phyloP scores from a whole-genome alignment of 345 rosid species.

The Eucalyptus camaldulensis region DNA sequence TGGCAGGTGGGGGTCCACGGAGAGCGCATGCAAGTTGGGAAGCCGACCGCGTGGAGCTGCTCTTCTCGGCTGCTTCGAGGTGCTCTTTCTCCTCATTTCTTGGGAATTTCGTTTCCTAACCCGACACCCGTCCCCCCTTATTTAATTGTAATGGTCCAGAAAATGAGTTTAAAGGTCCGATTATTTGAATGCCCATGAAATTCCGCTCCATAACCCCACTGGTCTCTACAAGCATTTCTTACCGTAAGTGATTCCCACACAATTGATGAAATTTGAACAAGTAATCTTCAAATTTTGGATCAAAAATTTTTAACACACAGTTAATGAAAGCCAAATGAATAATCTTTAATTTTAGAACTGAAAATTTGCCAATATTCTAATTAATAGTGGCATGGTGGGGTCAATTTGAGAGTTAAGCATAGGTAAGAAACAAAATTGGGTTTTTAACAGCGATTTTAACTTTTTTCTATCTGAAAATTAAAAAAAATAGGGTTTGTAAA shows the following conservation, averaged over 20 bases:
- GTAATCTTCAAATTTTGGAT: too few species aligned
- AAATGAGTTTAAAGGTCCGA: neutral
- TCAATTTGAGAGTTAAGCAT: neutral
- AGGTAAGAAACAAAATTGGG: neutral
- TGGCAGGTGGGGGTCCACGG: neutral
- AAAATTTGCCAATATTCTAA: neutral
- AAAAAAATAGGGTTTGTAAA: too few species aligned
- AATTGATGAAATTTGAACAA: fast-evolving
- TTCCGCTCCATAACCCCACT: neutral
- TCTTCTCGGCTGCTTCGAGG: neutral
- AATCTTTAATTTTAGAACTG: too few species aligned
- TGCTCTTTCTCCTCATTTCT: neutral
- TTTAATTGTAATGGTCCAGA: neutral
- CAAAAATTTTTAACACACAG: fast-evolving
- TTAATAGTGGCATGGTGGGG: neutral
- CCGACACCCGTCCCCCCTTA: neutral
- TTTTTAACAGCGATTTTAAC: neutral
- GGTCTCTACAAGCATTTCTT: neutral
- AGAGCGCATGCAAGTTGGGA: neutral
- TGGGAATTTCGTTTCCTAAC: neutral
- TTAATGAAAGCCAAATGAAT: too few species aligned
- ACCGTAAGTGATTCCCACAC: fast-evolving
- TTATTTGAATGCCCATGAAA: neutral
- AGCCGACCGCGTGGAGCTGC: neutral
- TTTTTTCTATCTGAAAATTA: neutral